phyloP scores from a whole-genome alignment of 306 rosid genomes.

The Acacia melanoxylon region DNA sequence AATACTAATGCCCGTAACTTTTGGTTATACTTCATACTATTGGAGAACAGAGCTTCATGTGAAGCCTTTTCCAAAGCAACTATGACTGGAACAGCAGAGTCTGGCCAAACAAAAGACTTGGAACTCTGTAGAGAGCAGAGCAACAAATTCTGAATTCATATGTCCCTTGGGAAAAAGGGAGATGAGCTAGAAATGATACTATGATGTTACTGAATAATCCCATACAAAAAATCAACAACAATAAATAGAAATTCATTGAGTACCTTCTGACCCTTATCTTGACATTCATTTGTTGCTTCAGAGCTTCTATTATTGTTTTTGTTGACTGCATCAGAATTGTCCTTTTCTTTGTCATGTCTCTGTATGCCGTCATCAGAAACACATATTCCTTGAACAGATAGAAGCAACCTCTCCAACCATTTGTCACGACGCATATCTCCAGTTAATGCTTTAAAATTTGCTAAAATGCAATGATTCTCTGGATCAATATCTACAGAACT shows the following conservation, averaged over 20 bases:
- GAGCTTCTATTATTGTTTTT: constrained; percentile 36
- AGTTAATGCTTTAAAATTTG: constrained; percentile 54
- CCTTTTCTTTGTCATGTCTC: constrained; percentile 48
- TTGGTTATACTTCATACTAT: constrained; percentile 81
- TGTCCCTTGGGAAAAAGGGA: not conserved
- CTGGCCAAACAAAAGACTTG: constrained; percentile 80
- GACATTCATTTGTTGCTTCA: constrained; percentile 42
- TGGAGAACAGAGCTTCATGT: constrained; percentile 60
- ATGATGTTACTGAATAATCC: not conserved
- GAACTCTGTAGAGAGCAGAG: constrained; percentile 46
- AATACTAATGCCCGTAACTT: constrained; percentile 65
- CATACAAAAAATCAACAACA: not conserved
- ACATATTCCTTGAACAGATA: constrained; percentile 57
- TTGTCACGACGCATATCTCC: constrained; percentile 79
- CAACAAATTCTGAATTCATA: constrained; percentile 18
- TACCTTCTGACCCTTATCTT: constrained; percentile 62
- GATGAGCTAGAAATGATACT: not conserved
- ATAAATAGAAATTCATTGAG: constrained; percentile 1
- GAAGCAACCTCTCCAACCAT: constrained; percentile 86
- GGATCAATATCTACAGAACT: constrained; percentile 49
- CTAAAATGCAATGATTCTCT: constrained; percentile 56
- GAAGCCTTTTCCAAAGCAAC: constrained; percentile 84
- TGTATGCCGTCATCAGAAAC: constrained; percentile 37
- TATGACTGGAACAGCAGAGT: constrained; percentile 69
- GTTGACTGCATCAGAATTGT: constrained; percentile 41